Percentiles rank a stretch among this genome's conserved stretches.
These are phyloP conservation scores for Suillus sp. DNA, from an alignment of 768 basidiomycete species.

Conservation along the genomic window DNA sequence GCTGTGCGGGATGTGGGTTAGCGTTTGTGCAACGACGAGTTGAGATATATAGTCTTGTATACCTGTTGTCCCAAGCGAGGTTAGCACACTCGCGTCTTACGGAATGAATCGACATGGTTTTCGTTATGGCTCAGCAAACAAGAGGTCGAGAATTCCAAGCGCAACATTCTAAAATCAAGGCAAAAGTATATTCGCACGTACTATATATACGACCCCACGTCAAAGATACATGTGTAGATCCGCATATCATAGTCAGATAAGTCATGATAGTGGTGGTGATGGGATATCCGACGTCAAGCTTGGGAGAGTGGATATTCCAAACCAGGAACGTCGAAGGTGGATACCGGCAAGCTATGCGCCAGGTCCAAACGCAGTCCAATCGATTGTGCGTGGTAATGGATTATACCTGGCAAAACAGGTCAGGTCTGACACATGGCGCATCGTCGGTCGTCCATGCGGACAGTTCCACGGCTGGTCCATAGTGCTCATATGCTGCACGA, in stretches of 20 bases:
- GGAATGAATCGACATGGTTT: slow-evolving; percentile 51
- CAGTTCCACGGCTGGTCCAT: slow-evolving; percentile 90
- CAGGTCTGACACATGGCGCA: slow-evolving; percentile 73
- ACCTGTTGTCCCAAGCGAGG: slow-evolving; percentile 66
- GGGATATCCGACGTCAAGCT: neutral
- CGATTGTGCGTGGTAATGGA: slow-evolving; percentile 23
- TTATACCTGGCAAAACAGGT: slow-evolving; percentile 24
- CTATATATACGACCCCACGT: neutral
- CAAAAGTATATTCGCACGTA: neutral
- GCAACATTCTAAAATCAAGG: too few relatives aligned
- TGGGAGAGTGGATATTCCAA: neutral
- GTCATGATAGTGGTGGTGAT: neutral
- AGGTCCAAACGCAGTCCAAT: slow-evolving; percentile 40
- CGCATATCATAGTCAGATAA: neutral
- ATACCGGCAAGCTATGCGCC: neutral
- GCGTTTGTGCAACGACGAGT: neutral
- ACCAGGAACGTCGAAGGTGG: neutral
- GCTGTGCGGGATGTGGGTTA: slow-evolving; percentile 29
- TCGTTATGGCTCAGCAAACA: slow-evolving; percentile 8
- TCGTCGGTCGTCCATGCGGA: slow-evolving; percentile 84
- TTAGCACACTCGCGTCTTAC: slow-evolving; percentile 54
- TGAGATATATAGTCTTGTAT: neutral
- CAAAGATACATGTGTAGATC: slow-evolving; percentile 1
- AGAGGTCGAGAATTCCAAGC: neutral
- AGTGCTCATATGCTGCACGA: slow-evolving; percentile 79